Evolutionary conservation across 257 asterid genomes (phyloP), one percentile per base, ranked within the genome.

Genomic region (Scutellaria galericulata): DNA sequence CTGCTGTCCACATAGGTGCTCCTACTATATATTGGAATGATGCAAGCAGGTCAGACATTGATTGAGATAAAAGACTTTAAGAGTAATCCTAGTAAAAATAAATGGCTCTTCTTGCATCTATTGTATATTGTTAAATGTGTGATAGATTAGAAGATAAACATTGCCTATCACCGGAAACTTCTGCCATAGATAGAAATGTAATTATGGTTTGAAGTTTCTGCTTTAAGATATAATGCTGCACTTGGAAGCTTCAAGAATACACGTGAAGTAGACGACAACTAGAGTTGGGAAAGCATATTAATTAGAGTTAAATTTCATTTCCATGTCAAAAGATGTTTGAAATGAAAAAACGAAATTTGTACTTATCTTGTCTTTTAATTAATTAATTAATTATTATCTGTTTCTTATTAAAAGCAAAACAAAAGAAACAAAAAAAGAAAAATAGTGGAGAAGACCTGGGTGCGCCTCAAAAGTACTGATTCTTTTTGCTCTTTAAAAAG

Each of bases 91-190:
- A 24, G 48, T 63, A 48, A 53, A 47, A 51, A 31, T 20, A 63
- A 12, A 61, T 27, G 31, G 71, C 46, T 51, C 74, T 41, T 77
- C 45, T 52, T 55, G 64, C 27, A 61, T 50, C 14, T 63, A 50
- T 48, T 42, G 20, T 51, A 27, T 50, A 35, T 59, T 37, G n/a
- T 35, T 12, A 37, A 59, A 65, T 5, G 13, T 48, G 64, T 65
- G 66, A 66, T 55, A 15, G 8, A 14, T 44, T 61, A 20, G 51
- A 41, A 64, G 42, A 37, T 18, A 13, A 24, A 53, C 42, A 31
- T 51, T 22, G 66, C 22, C 37, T 24, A 50, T 53, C 44, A 7
- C 48, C 67, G 39, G 39, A 48, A 74, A 64, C 61, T 63, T 48
- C 18, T 31, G 48, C 24, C 27, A 18, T 45, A 14, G 45, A 60